Evolutionary conservation across 1,139 yeast species (phyloP).

Genomic region (Taphrina communis): DNA sequence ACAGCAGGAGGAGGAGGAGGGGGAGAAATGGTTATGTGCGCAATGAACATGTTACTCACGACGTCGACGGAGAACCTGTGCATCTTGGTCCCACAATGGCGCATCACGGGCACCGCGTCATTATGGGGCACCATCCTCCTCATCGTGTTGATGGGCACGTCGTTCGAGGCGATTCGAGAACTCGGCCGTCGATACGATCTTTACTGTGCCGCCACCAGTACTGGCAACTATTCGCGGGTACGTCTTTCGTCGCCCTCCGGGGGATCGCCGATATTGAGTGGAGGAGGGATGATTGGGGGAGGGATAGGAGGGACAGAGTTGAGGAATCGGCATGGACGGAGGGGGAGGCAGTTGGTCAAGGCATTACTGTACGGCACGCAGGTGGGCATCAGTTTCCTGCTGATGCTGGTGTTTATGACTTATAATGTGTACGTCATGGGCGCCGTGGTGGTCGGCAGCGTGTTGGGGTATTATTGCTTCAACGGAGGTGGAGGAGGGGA

Average conservation of each 20-base stretch:
- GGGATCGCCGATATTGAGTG: not conserved
- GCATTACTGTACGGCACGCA: conserved; percentile 19
- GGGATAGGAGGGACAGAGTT: not conserved
- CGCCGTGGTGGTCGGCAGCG: conserved; percentile 28
- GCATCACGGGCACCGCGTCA: conserved; percentile 15
- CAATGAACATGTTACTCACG: conserved; percentile 31
- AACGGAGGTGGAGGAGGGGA: conserved; percentile 14
- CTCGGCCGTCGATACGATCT: conserved; percentile 23
- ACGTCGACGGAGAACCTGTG: conserved; percentile 26
- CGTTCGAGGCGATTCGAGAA: conserved; percentile 21
- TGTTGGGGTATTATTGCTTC: conserved; percentile 29
- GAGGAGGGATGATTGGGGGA: not conserved
- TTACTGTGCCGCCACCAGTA: not conserved
- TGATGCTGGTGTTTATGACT: conserved; percentile 40
- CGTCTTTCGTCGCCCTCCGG: not conserved
- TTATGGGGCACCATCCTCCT: conserved; percentile 5
- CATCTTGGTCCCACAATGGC: conserved; percentile 25
- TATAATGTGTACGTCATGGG: conserved; percentile 38
- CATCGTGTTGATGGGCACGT: conserved; percentile 19
- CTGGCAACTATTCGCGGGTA: not conserved
- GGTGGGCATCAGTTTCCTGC: conserved; percentile 29
- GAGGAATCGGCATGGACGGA: not conserved
- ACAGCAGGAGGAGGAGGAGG: not conserved
- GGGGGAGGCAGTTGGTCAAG: conserved; percentile 17
- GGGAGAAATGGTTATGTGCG: not conserved